A percentile compares a stretch with the other conserved stretches of the same genome.
Conservation (phyloP, 2,329 filamentous ascomycete genomes). For the Fusarium scirpi region DNA sequence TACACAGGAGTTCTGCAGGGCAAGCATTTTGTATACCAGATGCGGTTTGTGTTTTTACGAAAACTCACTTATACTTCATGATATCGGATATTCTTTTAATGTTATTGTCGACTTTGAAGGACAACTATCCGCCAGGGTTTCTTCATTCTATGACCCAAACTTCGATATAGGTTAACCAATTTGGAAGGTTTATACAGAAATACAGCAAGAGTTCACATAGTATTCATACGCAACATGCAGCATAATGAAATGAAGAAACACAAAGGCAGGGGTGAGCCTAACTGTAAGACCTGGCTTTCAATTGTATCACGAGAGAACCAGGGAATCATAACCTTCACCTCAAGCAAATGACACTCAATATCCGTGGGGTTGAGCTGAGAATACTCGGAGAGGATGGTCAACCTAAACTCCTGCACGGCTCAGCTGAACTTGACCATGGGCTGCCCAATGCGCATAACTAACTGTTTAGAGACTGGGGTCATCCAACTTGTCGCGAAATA, state of each 20-base stretch:
- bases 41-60: slow-evolving; percentile 9
- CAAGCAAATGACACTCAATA: not conserved
- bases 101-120: not conserved
- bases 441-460: not conserved
- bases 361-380: not conserved
- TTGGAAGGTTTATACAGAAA: not conserved
- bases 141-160: not conserved
- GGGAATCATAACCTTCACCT: not conserved
- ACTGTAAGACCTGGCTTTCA: not conserved
- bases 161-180: not conserved
- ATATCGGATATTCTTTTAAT: slow-evolving; percentile 24
- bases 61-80: slow-evolving; percentile 13
- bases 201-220: not conserved
- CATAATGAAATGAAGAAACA: not conserved
- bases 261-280: too few species aligned
- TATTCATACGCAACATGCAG: not conserved
- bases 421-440: slow-evolving; percentile 1
- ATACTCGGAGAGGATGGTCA: not conserved
- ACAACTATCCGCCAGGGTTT: not conserved
- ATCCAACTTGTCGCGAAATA: not conserved
- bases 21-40: slow-evolving; percentile 12
- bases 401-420: not conserved
- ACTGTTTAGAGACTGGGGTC: not conserved
- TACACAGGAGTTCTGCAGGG: slow-evolving; percentile 27
- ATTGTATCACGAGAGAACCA: not conserved